Evolutionary conservation across 805 yeast genomes (phyloP).

Genomic region (Kuraishia ogatae): DNA sequence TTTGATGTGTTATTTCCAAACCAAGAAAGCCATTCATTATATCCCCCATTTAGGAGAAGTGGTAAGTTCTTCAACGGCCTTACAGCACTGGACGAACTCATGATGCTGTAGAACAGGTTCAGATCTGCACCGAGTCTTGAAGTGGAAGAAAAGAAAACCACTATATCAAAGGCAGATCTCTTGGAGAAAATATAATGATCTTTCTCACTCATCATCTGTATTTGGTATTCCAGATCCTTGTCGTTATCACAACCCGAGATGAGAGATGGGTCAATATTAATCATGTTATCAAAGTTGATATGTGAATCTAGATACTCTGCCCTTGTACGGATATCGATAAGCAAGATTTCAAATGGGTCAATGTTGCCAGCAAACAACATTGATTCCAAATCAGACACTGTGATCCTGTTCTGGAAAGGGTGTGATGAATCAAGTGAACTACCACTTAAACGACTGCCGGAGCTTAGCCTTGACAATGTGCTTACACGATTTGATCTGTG

Average conservation of each 20-base stretch:
- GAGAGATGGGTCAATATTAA: slow-evolving; percentile 31
- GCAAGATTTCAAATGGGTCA: slow-evolving; percentile 10
- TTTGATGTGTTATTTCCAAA: slow-evolving; percentile 15
- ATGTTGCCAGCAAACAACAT: slow-evolving; percentile 6
- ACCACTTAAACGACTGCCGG: background rate
- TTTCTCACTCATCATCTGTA: slow-evolving; percentile 23
- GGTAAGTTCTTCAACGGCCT: slow-evolving; percentile 13
- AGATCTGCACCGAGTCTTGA: slow-evolving; percentile 21
- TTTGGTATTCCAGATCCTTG: slow-evolving; percentile 11
- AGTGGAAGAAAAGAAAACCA: slow-evolving; percentile 30
- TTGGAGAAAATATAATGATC: slow-evolving; percentile 22
- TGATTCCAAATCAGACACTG: slow-evolving; percentile 8
- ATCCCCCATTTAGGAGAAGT: slow-evolving; percentile 32
- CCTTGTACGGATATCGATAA: slow-evolving; percentile 31
- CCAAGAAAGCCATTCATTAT: slow-evolving; percentile 31
- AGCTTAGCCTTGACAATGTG: background rate
- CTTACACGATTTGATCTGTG: background rate
- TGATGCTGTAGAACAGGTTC: slow-evolving; percentile 13
- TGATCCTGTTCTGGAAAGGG: slow-evolving; percentile 3
- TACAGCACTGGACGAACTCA: slow-evolving; percentile 6
- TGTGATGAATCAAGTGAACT: background rate
- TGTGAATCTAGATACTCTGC: slow-evolving; percentile 22
- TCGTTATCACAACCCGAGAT: slow-evolving; percentile 9
- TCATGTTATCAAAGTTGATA: slow-evolving; percentile 27
- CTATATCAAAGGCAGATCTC: slow-evolving; percentile 22